A percentile compares a stretch with the other conserved stretches of the same genome.
These are phyloP conservation scores for Taphrina deformans DNA, from an alignment of 1,139 yeast species.

Conservation along the genomic window DNA sequence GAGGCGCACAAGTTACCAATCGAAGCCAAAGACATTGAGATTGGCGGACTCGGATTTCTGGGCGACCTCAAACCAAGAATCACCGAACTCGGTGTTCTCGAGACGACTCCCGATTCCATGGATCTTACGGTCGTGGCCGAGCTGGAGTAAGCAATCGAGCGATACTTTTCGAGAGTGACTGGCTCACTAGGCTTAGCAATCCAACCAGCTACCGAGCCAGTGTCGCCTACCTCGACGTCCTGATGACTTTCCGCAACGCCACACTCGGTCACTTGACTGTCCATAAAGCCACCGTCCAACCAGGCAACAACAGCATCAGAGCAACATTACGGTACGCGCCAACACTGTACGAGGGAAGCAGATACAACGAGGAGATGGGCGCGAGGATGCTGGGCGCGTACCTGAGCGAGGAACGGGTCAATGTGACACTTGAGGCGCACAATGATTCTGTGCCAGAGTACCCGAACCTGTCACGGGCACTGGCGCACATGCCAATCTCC, in stretches of 20 bases:
- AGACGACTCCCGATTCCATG: slow-evolving; percentile 11
- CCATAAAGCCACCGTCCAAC: neutral
- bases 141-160: slow-evolving; percentile 16
- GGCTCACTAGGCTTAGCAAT: slow-evolving; percentile 16
- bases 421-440: slow-evolving; percentile 20
- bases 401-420: slow-evolving; percentile 22
- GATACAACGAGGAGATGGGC: neutral
- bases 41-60: slow-evolving; percentile 27
- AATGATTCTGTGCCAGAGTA: slow-evolving; percentile 11
- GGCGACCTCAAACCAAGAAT: neutral
- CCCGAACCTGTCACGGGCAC: slow-evolving; percentile 19
- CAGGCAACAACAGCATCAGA: neutral
- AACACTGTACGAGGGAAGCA: neutral
- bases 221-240: slow-evolving; percentile 4
- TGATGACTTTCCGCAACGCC: neutral
- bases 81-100: slow-evolving; percentile 13
- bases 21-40: slow-evolving; percentile 24
- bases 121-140: slow-evolving; percentile 11
- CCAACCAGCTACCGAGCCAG: slow-evolving; percentile 16
- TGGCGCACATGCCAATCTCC: slow-evolving; percentile 15
- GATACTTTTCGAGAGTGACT: neutral
- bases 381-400: slow-evolving; percentile 12
- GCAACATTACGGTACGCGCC: slow-evolving; percentile 19
- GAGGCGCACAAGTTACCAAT: slow-evolving; percentile 24
- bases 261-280: slow-evolving; percentile 17